Percentiles rank a stretch among this genome's conserved stretches.
These are phyloP conservation scores for Neurospora sublineolata DNA, from an alignment of 495 filamentous ascomycete species.

Conservation along the genomic window DNA sequence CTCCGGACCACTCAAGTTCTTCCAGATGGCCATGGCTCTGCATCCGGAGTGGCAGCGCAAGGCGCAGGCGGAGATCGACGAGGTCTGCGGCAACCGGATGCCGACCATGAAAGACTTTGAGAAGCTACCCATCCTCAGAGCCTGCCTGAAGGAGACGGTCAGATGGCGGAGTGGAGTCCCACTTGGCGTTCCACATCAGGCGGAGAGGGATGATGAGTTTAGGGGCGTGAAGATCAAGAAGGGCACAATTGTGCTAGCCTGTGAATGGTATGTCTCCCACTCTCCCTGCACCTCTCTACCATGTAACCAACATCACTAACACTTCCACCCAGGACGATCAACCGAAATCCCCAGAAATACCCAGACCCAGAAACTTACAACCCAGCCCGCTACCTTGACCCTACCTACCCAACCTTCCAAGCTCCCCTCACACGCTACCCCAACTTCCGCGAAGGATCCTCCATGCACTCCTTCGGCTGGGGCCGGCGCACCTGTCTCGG, in stretches of 20 bases:
- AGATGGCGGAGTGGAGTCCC: constrained; percentile 48
- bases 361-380: constrained; percentile 43
- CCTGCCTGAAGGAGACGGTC: constrained; percentile 48
- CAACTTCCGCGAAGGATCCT: constrained; percentile 38
- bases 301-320: not conserved
- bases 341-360: constrained; percentile 36
- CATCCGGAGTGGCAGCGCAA: constrained; percentile 37
- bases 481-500: constrained; percentile 54
- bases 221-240: constrained; percentile 40
- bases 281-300: not conserved
- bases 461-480: constrained; percentile 49
- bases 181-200: constrained; percentile 41
- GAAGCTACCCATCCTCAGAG: constrained; percentile 39
- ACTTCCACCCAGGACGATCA: constrained; percentile 30
- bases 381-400: constrained; percentile 43
- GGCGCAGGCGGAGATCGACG: constrained; percentile 48
- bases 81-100: constrained; percentile 41
- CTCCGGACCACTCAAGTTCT: constrained; percentile 35
- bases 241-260: constrained; percentile 40
- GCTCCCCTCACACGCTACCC: constrained; percentile 39
- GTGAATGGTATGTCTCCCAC: constrained; percentile 35
- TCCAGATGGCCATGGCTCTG: constrained; percentile 38
- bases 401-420: constrained; percentile 43
- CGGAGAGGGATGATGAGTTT: constrained; percentile 38
- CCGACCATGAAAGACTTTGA: constrained; percentile 36